A percentile compares a stretch with the other conserved stretches of the same genome.
These are phyloP conservation scores for Penicillium paxilli DNA, from an alignment of 495 filamentous ascomycete genomes.

Conservation along the genomic window DNA sequence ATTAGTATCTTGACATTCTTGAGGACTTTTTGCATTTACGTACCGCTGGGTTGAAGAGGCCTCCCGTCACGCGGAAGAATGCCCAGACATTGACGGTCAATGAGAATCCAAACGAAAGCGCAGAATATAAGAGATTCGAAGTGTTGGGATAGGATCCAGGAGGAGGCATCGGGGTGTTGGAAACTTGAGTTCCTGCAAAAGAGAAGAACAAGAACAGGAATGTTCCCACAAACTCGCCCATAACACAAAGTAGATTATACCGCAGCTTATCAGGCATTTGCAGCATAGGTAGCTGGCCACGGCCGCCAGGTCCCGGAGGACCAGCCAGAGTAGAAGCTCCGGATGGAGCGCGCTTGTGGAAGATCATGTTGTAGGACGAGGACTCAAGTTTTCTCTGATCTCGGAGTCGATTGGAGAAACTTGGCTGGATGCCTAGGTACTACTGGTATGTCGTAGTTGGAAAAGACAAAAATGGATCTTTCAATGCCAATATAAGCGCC, in stretches of 20 bases:
- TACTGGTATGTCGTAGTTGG: not conserved
- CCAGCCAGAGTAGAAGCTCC: constrained; percentile 14
- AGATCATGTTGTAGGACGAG: not conserved
- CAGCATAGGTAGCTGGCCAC: constrained; percentile 42
- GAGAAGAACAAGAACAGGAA: constrained; percentile 83
- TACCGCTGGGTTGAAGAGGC: constrained; percentile 80
- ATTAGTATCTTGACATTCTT: not conserved
- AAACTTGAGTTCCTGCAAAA: constrained; percentile 75
- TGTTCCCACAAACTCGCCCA: constrained; percentile 77
- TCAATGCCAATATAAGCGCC: not conserved
- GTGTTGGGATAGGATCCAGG: constrained; percentile 41
- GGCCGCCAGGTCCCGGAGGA: constrained; percentile 2
- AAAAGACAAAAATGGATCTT: not conserved
- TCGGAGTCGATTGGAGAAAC: not conserved
- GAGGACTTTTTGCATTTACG: not conserved
- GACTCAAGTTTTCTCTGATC: not conserved
- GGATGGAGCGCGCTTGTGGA: constrained; percentile 11
- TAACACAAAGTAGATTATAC: constrained; percentile 57
- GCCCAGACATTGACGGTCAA: constrained; percentile 82
- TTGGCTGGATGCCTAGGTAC: not conserved
- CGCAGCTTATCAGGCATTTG: constrained; percentile 34
- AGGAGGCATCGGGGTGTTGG: constrained; percentile 49
- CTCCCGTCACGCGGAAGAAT: constrained; percentile 79
- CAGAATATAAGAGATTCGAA: constrained; percentile 63
- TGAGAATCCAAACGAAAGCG: constrained; percentile 71